These are phyloP conservation scores for Reutealis trisperma DNA, from an alignment of 345 rosid species.

Conservation along the genomic window DNA sequence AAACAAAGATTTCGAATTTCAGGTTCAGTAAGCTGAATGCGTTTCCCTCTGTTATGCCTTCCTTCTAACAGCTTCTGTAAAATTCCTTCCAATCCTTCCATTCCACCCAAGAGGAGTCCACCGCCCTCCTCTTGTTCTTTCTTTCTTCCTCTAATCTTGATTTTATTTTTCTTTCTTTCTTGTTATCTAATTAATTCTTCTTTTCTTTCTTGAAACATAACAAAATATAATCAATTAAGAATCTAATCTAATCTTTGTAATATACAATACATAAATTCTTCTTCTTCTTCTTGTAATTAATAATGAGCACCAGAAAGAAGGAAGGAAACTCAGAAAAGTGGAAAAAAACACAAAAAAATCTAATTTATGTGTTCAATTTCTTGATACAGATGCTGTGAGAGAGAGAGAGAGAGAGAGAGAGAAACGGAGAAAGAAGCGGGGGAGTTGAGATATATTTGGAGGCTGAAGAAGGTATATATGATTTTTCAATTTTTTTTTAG, in stretches of 20 bases:
- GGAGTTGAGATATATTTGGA: slow-evolving; percentile 29
- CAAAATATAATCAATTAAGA: no score
- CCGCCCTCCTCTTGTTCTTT: not conserved
- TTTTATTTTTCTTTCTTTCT: not conserved
- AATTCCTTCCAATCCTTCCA: slow-evolving; percentile 25
- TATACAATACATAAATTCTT: no score
- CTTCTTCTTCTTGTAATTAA: no score
- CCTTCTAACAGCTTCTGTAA: slow-evolving; percentile 21
- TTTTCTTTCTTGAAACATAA: not conserved
- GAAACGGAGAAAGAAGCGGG: slow-evolving; percentile 20
- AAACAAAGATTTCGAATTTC: slow-evolving; percentile 26
- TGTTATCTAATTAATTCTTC: not conserved
- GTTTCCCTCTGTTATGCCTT: slow-evolving; percentile 22
- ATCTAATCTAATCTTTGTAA: no score
- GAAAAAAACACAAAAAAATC: not conserved
- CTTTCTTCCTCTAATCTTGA: not conserved
- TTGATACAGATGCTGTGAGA: not conserved
- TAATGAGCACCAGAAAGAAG: not conserved
- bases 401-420: slow-evolving; percentile 4
- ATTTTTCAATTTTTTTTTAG: not conserved
- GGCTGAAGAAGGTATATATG: not conserved
- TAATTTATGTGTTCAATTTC: not conserved
- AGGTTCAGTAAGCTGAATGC: slow-evolving; percentile 24
- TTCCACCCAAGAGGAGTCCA: slow-evolving; percentile 14
- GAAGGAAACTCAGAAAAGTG: not conserved